Percentiles rank a stretch among this genome's conserved stretches.
These are phyloP conservation scores for Cenococcum geophilum DNA, from an alignment of 495 filamentous ascomycete genomes.

Conservation along the genomic window DNA sequence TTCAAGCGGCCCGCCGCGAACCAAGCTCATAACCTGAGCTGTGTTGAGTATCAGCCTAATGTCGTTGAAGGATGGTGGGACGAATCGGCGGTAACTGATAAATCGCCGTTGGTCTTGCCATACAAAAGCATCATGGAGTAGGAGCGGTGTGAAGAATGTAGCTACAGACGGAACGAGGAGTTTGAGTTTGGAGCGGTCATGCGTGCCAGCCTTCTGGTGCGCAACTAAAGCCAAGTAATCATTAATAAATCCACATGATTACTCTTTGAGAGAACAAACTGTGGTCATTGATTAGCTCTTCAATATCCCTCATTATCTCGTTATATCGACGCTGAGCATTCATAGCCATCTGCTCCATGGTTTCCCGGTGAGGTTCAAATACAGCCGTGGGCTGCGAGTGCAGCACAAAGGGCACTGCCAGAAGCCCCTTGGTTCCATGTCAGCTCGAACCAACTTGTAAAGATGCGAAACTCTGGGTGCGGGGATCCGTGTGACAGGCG, in stretches of 20 bases:
- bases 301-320: constrained; percentile 93
- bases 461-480: neutral
- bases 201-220: constrained; percentile 57
- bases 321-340: constrained; percentile 77
- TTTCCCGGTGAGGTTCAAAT: constrained; percentile 56
- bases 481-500: neutral
- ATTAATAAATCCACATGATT: neutral
- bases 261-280: constrained; percentile 50
- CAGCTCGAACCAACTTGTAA: neutral
- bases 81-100: constrained; percentile 89
- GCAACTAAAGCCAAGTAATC: constrained; percentile 45
- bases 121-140: constrained; percentile 80
- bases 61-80: constrained; percentile 96
- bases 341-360: constrained; percentile 55
- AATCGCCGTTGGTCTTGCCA: constrained; percentile 78
- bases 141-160: constrained; percentile 82
- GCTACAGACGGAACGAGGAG: constrained; percentile 86
- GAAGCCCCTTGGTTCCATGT: constrained; percentile 56
- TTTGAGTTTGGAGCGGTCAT: constrained; percentile 79
- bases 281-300: constrained; percentile 84
- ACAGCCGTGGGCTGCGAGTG: constrained; percentile 88
- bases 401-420: constrained; percentile 94
- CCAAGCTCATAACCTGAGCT: constrained; percentile 82
- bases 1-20: constrained; percentile 59
- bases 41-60: constrained; percentile 89